Evolutionary conservation across 2,329 filamentous ascomycete species (phyloP).

Genomic region (Clonostachys byssicola): DNA sequence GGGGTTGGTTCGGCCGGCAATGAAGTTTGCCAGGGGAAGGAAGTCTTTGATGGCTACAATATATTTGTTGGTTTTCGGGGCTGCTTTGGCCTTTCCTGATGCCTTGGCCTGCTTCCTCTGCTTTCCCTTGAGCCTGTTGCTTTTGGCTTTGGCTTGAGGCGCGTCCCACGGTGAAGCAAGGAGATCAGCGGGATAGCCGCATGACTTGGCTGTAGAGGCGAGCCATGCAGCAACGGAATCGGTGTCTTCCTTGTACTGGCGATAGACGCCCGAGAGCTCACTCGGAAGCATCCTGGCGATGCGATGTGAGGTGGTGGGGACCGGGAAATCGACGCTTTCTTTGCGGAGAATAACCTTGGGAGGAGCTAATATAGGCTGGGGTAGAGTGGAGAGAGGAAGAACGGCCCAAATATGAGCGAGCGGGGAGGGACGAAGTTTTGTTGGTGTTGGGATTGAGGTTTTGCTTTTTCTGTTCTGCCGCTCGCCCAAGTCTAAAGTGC

Average conservation of each 20-base stretch:
- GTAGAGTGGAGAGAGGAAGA: too few species aligned
- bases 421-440: too few species aligned
- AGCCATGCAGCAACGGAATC: constrained; percentile 33
- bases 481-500: too few species aligned
- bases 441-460: too few species aligned
- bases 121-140: too few species aligned
- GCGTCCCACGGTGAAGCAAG: constrained; percentile 2
- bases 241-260: constrained; percentile 34
- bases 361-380: too few species aligned
- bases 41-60: constrained; percentile 30
- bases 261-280: constrained; percentile 21
- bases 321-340: too few species aligned
- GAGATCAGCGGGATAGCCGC: constrained; percentile 19
- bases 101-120: constrained; percentile 9
- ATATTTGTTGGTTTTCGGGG: constrained; percentile 13
- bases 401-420: too few species aligned
- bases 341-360: too few species aligned
- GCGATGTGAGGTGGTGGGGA: too few species aligned
- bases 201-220: constrained; percentile 27
- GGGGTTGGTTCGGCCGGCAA: constrained; percentile 12
- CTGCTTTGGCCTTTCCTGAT: not conserved
- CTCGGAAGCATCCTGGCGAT: constrained; percentile 11
- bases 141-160: constrained; percentile 16
- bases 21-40: constrained; percentile 26
- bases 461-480: too few species aligned